phyloP scores from a whole-genome alignment of 208 protist species.

The Trypanosoma congolense region DNA sequence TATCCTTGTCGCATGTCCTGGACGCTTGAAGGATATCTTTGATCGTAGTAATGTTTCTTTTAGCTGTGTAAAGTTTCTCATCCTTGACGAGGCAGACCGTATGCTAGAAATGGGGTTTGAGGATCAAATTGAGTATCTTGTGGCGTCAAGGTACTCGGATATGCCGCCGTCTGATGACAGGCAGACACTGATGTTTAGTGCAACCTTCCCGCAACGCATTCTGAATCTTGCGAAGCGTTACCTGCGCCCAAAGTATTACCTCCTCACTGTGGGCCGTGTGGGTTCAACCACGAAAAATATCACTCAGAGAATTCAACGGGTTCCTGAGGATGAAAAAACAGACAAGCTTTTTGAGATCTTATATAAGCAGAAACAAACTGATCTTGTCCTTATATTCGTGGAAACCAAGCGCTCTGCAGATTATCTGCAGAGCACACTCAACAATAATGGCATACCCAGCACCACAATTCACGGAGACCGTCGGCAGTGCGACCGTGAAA shows the following conservation, averaged over 20 bases:
- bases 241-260: slow-evolving; percentile 93
- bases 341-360: slow-evolving; percentile 72
- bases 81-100: slow-evolving; percentile 97
- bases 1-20: slow-evolving; percentile 90
- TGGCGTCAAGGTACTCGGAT: slow-evolving; percentile 88
- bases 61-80: slow-evolving; percentile 87
- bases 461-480: slow-evolving; percentile 94
- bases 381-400: slow-evolving; percentile 95
- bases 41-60: slow-evolving; percentile 81
- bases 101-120: slow-evolving; percentile 99
- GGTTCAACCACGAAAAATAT: slow-evolving; percentile 96
- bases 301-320: slow-evolving; percentile 88
- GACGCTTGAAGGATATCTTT: slow-evolving; percentile 87
- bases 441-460: slow-evolving; percentile 86
- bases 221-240: slow-evolving; percentile 96
- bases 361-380: slow-evolving; percentile 67
- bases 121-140: slow-evolving; percentile 97
- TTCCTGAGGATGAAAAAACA: slow-evolving; percentile 63
- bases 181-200: slow-evolving; percentile 99
- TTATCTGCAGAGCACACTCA: slow-evolving; percentile 60
- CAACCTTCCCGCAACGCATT: slow-evolving; percentile 98
- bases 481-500: slow-evolving; percentile 81
- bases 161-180: slow-evolving; percentile 91
- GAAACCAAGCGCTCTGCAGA: slow-evolving; percentile 98
- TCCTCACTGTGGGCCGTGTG: slow-evolving; percentile 96